Base-by-base conservation (phyloP, 192 early-diverging fungal genomes). In the Coemansia aciculifera region DNA sequence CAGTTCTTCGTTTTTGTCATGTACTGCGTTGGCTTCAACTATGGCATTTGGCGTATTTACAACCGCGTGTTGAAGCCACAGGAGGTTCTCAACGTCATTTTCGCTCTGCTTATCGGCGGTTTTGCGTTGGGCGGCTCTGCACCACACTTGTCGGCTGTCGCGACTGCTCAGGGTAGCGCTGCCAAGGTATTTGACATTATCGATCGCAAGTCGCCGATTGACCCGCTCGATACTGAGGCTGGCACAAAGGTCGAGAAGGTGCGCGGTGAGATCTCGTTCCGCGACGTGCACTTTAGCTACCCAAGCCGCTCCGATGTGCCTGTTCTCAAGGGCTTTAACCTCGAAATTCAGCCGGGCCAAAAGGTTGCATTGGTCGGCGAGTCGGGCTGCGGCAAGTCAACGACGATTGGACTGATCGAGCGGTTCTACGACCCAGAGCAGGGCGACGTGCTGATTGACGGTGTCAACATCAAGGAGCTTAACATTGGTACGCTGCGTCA, bases 291-390 rank as follows among this genome's bases (percentile, higher is more conserved):
- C 19, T 98, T 98, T 76, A 76, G 73, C 62, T 98, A 97, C 68
- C 95, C 94, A 12, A 83, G 87, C 24, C 89, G 93, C 10, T 90
- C 91, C 3, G 91, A 92, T 63, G 89, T 96, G 2, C 80, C 81
- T 0, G 89, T 98, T 54, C 83, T 98, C 61, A 88, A 92, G 63
- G 84, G 89, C 59, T 85, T 97, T 65, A 86, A 71, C 67, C 75
- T 98, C 36, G 87, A 81, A n/a, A 87, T 95, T 64, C 72, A 82
- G 52, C 82, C 91, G 19, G 94, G 96, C 32, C 82, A 88, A 69
- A 94, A 91, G 21, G 87, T 94, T 15, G 95, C 94, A 13, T 85
- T 97, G 52, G 95, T 96, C 10, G 95, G 95, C 57, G 84, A 84
- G 56, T 93, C 91, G 24, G 96, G 96, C 44, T 89, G 85, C 51